Conservation (phyloP, 2,329 filamentous ascomycete species). For the Ceratocystis albifundus region DNA sequence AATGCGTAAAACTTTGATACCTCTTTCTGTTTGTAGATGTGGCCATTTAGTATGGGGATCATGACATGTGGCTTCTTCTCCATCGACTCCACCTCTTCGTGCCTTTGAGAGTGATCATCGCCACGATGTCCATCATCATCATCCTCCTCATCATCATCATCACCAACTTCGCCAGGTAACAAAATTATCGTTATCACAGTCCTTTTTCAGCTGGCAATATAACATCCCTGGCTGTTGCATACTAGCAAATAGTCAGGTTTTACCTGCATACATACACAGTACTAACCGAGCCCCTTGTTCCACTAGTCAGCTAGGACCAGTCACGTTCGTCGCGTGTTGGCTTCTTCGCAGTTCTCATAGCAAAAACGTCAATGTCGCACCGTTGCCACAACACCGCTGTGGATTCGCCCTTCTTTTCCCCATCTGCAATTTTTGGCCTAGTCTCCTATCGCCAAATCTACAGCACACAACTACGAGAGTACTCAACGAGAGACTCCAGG, state of each 20-base stretch:
- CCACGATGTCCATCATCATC: neutral
- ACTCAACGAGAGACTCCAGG: neutral
- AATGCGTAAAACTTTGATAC: neutral
- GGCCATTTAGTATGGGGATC: neutral
- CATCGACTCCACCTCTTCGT: too few species aligned
- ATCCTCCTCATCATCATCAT: too few species aligned
- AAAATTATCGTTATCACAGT: neutral
- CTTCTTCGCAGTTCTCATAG: neutral
- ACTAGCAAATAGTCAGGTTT: neutral
- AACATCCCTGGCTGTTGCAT: neutral
- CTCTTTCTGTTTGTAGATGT: neutral
- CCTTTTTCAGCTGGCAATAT: slow-evolving; percentile 3
- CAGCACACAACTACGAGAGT: neutral
- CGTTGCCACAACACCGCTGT: slow-evolving; percentile 1
- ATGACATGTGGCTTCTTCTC: slow-evolving; percentile 3
- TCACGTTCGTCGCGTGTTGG: slow-evolving; percentile 6
- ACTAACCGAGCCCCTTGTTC: neutral
- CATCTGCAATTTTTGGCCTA: neutral
- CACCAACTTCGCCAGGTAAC: neutral
- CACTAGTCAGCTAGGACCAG: slow-evolving; percentile 1
- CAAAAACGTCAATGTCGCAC: neutral
- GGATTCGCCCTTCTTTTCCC: slow-evolving; percentile 6
- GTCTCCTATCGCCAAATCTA: neutral
- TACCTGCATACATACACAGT: too few species aligned
- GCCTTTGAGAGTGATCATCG: neutral